Evolutionary conservation across 1,284 basidiomycete species (phyloP), one percentile per base, ranked within the genome.

Genomic region (Ceratobasidium sp.): DNA sequence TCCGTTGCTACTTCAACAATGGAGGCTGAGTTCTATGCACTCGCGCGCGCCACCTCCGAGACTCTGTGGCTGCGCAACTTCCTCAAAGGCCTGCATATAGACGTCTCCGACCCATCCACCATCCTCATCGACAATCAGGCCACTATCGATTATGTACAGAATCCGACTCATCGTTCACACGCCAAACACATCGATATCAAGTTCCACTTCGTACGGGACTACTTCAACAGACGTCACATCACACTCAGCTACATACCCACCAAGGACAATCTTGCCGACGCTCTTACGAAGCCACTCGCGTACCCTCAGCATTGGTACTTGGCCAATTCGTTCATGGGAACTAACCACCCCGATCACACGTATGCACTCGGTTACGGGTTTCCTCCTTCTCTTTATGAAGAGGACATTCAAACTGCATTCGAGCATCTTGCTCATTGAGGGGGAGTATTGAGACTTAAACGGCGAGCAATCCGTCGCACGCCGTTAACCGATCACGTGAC

Each of bases 131-230:
- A 85, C 79, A 84, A 83, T 76, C 77, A 81, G 48, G 77, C 79
- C 1, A 78, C 81, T 24, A 78, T 84, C 47, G 36, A 56, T 19
- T 44, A 82, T 1, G 66, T 80, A 15, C 76, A 81, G 54, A 82
- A 84, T 63, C 83, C 83, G 0, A 76, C 81, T 24, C 76, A 76
- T 51, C 80, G 82, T 73, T 69, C 79, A 0, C 76, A 79, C 1
- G 79, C 82, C 71, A 85, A 85, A 77, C 85, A 86, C 75, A 80
- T 86, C 19, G 80, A 84, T 56, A 76, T 84, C 50, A 51, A 75
- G 0, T 80, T 80, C 74, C 83, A 84, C 75, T 83, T 80, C 75
- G 71, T 85, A 7, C 75, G 83, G 0, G 82, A 86, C 24, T 69
- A 75, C n/a, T 82, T 84, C 9, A 74, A 78, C 17, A 51, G 57